Conservation (phyloP, 139 green algal genomes). For the Yamagishiella unicocca region DNA sequence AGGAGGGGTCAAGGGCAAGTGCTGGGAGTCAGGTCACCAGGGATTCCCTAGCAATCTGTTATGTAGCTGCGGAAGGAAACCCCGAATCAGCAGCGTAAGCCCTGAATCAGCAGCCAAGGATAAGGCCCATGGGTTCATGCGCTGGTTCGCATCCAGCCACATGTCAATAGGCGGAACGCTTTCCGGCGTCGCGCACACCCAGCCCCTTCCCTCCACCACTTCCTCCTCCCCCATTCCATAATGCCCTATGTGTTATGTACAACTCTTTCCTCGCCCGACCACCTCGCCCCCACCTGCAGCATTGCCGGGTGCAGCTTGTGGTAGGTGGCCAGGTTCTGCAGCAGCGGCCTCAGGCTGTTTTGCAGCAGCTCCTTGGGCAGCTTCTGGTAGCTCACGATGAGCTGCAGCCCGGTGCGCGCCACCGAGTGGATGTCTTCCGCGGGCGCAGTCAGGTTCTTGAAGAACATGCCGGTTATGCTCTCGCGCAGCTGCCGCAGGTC, state of each 20-base stretch:
- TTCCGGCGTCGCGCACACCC: no score
- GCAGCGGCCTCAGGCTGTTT: conserved; percentile 87
- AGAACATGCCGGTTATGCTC: conserved; percentile 79
- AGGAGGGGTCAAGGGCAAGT: no score
- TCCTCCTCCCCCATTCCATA: no score
- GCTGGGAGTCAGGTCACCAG: no score
- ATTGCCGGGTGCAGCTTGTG: conserved; percentile 70
- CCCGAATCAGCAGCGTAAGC: neutral
- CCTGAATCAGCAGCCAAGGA: neutral
- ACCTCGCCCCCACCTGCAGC: conserved; percentile 21
- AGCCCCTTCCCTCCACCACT: no score
- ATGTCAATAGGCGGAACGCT: no score
- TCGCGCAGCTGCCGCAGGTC: conserved; percentile 63
- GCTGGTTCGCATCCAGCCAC: no score
- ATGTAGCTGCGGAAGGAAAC: no score
- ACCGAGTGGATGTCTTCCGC: conserved; percentile 50
- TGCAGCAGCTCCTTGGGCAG: conserved; percentile 84
- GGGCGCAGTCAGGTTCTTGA: conserved; percentile 54
- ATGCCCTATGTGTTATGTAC: no score
- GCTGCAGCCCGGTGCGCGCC: conserved; percentile 48
- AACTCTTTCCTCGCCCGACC: no score
- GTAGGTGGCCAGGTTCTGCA: conserved; percentile 88
- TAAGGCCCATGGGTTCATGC: no score
- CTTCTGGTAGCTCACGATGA: conserved; percentile 49
- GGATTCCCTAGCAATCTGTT: no score